Conservation (phyloP, 306 rosid genomes). For the Quercus berberidifolia region DNA sequence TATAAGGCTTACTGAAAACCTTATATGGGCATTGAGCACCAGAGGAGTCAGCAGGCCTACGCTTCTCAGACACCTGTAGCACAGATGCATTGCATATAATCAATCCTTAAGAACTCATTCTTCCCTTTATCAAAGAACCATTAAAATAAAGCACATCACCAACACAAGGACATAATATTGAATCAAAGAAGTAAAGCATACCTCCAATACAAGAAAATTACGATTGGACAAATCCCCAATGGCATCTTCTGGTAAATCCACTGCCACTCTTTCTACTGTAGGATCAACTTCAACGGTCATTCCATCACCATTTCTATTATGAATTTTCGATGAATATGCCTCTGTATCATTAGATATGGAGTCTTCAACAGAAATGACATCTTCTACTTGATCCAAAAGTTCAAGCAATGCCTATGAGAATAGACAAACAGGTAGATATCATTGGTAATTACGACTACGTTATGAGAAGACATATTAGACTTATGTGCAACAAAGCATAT, state of each 20-base stretch:
- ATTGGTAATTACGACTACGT: background rate
- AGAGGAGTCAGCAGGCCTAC: conserved; percentile 42
- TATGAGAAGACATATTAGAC: background rate
- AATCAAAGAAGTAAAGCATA: conserved; percentile 21
- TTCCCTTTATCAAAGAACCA: conserved; percentile 6
- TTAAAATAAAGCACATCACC: conserved; percentile 2
- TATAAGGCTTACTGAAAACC: conserved; percentile 49
- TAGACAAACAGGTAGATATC: background rate
- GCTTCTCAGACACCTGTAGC: conserved; percentile 63
- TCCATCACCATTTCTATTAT: conserved; percentile 29
- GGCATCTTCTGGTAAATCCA: conserved; percentile 15
- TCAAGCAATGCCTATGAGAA: conserved; percentile 81
- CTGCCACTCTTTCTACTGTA: conserved; percentile 20
- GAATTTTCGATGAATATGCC: conserved; percentile 33
- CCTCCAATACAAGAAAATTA: conserved; percentile 89
- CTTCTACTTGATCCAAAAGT: conserved; percentile 92
- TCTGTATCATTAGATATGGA: conserved; percentile 27
- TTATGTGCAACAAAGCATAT: background rate
- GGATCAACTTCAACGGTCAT: conserved; percentile 30
- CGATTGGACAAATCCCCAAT: conserved; percentile 19
- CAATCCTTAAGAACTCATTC: conserved; percentile 4
- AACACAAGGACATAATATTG: background rate
- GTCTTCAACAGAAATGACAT: conserved; percentile 72
- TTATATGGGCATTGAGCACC: conserved; percentile 48
- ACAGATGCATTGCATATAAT: conserved; percentile 18